Evolutionary conservation across 2,329 filamentous ascomycete genomes (phyloP), one percentile per base, ranked within the genome.

Genomic region (Aureobasidium sp.): DNA sequence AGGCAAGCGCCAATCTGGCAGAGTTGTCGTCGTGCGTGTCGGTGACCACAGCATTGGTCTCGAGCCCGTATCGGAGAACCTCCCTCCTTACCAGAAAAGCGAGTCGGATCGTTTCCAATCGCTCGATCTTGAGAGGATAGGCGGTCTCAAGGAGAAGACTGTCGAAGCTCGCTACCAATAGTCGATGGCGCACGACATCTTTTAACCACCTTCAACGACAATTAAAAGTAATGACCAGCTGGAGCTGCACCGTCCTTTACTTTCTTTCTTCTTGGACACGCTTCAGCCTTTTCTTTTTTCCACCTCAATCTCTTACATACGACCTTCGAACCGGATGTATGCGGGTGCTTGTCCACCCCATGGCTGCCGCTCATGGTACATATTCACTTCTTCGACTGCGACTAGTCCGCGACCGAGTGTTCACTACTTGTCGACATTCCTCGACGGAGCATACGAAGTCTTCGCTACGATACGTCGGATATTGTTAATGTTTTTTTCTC

Each of bases 51-150:
- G 90, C 51, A 86, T 97, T 66, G 94, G 93, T 54, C 82, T 97
- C 65, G 93, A 96, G 77, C 93, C 92, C 60, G 83, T 95, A 67
- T 48, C 50, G 9, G 86, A 89, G 63, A 87, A 92, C 53, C 83
- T 97, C 48, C 93, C 94, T 9, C 90, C 92, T 16, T 97, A 97
- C 73, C 87, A 95, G 77, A 88, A 90, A 76, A 87, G 89, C 70
- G 85, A 85, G 73, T 85, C 84, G 63, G 68, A 68, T 53, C 85
- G 91, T 67, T 97, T 97, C 78, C 90, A 96, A 74, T 94, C 91
- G 3, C 85, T 99, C 68, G 93, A 99, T 73, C 89, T 99, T 74
- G 90, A 97, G 69, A 85, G 90, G 66, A 95, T 97, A 72, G 94
- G 94, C 57, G 94, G 94, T 14, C 79, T 97, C 68, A 95, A 92